Evolutionary conservation across 1,139 yeast species (phyloP).

Genomic region (Kurtzmaniella quercitrusa): DNA sequence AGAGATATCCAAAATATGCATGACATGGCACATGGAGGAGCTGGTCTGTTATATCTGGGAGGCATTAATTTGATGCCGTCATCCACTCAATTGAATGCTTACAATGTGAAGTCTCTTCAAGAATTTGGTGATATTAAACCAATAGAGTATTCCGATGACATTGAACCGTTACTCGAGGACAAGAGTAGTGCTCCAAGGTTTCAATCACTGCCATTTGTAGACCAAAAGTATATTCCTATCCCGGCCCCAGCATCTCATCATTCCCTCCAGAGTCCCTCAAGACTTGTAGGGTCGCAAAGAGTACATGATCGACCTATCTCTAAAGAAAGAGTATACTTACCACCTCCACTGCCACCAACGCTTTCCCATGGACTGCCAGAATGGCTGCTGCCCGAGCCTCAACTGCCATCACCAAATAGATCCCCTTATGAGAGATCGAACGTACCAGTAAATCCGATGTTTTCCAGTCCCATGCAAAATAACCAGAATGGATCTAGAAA

Average conservation of each 20-base stretch:
- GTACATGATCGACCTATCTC: slow-evolving; percentile 8
- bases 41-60: background rate
- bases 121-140: slow-evolving; percentile 18
- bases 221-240: slow-evolving; percentile 33
- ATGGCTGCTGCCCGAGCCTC: slow-evolving; percentile 41
- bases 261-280: slow-evolving; percentile 6
- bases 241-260: slow-evolving; percentile 27
- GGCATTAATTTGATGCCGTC: background rate
- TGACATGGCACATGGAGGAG: background rate
- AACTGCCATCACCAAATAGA: slow-evolving; percentile 29
- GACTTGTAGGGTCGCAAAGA: slow-evolving; percentile 7
- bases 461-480: slow-evolving; percentile 27
- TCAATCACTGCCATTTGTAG: slow-evolving; percentile 5
- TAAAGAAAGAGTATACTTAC: slow-evolving; percentile 24
- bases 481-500: slow-evolving; percentile 16
- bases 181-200: slow-evolving; percentile 1
- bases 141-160: slow-evolving; percentile 35
- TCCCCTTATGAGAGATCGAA: slow-evolving; percentile 2
- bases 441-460: slow-evolving; percentile 8
- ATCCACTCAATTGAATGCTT: slow-evolving; percentile 22
- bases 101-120: slow-evolving; percentile 43
- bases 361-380: slow-evolving; percentile 34
- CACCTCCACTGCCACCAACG: slow-evolving; percentile 44
- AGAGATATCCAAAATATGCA: background rate
- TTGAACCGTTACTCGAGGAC: slow-evolving; percentile 32